A percentile compares a stretch with the other conserved stretches of the same genome.
Evolutionary conservation across 2,329 filamentous ascomycete genomes (phyloP).

Genomic region (Claviceps capensis): DNA sequence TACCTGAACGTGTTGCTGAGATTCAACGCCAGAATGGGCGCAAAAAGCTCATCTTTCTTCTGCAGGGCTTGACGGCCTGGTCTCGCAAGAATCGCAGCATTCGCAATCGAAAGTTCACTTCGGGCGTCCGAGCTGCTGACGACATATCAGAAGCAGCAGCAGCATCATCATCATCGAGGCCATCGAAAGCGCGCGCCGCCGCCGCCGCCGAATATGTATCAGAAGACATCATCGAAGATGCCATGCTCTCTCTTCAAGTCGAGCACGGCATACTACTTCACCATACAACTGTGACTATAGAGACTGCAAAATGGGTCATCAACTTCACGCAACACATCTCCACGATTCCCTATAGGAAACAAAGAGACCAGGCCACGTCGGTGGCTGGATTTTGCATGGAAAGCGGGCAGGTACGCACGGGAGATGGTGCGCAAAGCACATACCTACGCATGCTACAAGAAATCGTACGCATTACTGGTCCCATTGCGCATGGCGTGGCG

Average conservation of each 20-base stretch:
- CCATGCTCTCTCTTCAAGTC: slow-evolving; percentile 56
- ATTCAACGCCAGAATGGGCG: slow-evolving; percentile 40
- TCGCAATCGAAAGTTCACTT: slow-evolving; percentile 54
- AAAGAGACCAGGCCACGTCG: slow-evolving; percentile 33
- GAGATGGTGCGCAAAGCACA: slow-evolving; percentile 50
- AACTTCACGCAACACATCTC: slow-evolving; percentile 69
- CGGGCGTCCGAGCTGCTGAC: slow-evolving; percentile 41
- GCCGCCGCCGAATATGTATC: slow-evolving; percentile 38
- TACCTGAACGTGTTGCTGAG: slow-evolving; percentile 44
- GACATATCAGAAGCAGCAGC: slow-evolving; percentile 17
- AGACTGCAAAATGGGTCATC: slow-evolving; percentile 60
- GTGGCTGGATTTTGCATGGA: slow-evolving; percentile 67
- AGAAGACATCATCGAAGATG: slow-evolving; percentile 57
- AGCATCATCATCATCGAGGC: slow-evolving; percentile 14
- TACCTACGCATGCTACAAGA: slow-evolving; percentile 67
- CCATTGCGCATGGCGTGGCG: slow-evolving; percentile 57
- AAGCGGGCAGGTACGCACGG: slow-evolving; percentile 58
- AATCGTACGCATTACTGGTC: slow-evolving; percentile 55
- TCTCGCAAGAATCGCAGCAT: slow-evolving; percentile 54
- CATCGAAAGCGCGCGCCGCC: slow-evolving; percentile 17
- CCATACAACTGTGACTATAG: slow-evolving; percentile 45
- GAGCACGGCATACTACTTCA: slow-evolving; percentile 54
- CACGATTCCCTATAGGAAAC: slow-evolving; percentile 56
- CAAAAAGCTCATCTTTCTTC: slow-evolving; percentile 50
- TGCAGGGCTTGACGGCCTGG: slow-evolving; percentile 55